A percentile compares a stretch with the other conserved stretches of the same genome.
Conservation (phyloP, 2,329 filamentous ascomycete genomes). For the Akanthomyces lecanii region DNA sequence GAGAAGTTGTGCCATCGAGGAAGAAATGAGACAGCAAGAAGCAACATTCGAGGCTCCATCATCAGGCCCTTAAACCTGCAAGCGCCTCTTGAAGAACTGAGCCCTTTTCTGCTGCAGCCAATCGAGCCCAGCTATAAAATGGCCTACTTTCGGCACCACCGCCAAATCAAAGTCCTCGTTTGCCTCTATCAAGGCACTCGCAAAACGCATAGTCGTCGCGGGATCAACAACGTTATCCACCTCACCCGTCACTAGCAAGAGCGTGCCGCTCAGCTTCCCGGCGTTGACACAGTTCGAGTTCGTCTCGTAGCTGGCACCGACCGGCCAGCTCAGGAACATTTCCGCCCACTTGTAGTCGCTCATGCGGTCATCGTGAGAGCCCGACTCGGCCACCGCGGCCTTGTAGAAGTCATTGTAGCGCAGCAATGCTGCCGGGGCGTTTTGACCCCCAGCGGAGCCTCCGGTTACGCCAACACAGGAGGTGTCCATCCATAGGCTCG, state of each 20-base stretch:
- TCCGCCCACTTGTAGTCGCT: constrained; percentile 8
- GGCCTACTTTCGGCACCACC: neutral
- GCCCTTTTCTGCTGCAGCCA: neutral
- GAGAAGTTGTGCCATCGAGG: too few species aligned
- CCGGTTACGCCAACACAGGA: constrained; percentile 28
- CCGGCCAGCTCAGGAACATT: constrained; percentile 5
- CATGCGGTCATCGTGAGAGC: constrained; percentile 9
- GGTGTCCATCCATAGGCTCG: constrained; percentile 28
- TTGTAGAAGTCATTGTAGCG: constrained; percentile 28
- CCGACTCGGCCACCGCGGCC: constrained; percentile 24
- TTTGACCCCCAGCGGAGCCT: constrained; percentile 30
- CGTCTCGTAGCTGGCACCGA: neutral
- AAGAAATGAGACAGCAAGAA: too few species aligned
- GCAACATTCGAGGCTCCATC: too few species aligned
- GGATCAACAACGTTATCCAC: constrained; percentile 6
- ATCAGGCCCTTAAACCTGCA: neutral
- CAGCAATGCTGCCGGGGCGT: constrained; percentile 24
- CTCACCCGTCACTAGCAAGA: constrained; percentile 2
- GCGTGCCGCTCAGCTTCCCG: constrained; percentile 2
- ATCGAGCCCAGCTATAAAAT: neutral
- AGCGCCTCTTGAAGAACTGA: neutral
- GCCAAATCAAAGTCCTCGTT: constrained; percentile 2
- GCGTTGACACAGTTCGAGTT: constrained; percentile 5
- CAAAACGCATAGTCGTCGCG: constrained; percentile 5
- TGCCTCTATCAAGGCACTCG: constrained; percentile 7